Conservation (phyloP, 805 yeast species). For the Schwanniomyces pseudopolymorphus region DNA sequence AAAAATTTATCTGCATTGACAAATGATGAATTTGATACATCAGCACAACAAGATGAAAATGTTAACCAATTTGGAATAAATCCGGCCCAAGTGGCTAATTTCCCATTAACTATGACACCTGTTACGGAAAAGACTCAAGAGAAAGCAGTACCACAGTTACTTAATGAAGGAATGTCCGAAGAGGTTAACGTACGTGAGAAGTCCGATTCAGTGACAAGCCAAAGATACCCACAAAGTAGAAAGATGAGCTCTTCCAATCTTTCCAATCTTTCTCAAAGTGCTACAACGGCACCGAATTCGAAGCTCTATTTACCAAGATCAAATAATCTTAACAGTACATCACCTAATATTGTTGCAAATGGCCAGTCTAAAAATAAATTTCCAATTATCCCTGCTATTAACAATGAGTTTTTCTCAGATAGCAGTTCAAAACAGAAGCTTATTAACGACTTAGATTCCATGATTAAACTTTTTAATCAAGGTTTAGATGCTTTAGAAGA, state of each 20-base stretch:
- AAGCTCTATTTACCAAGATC: slow-evolving; percentile 12
- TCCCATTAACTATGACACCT: slow-evolving; percentile 77
- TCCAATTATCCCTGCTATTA: slow-evolving; percentile 37
- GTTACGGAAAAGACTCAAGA: slow-evolving; percentile 54
- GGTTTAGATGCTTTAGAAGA: slow-evolving; percentile 43
- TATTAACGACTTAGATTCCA: slow-evolving; percentile 34
- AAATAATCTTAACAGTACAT: slow-evolving; percentile 7
- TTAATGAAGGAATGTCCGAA: slow-evolving; percentile 9
- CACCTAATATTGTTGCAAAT: background rate
- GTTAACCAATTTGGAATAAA: slow-evolving; percentile 71
- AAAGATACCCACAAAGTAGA: slow-evolving; percentile 5
- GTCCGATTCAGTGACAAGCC: slow-evolving; percentile 11
- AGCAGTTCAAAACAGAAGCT: slow-evolving; percentile 34
- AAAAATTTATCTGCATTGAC: slow-evolving; percentile 38
- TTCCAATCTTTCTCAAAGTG: background rate
- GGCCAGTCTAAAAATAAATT: slow-evolving; percentile 17
- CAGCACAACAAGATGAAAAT: slow-evolving; percentile 27
- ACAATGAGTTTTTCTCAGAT: slow-evolving; percentile 38
- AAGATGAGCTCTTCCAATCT: slow-evolving; percentile 9
- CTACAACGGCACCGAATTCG: background rate
- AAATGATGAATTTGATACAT: slow-evolving; percentile 21
- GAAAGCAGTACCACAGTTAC: background rate
- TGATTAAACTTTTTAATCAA: slow-evolving; percentile 36
- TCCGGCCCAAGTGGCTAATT: slow-evolving; percentile 46
- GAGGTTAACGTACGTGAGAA: slow-evolving; percentile 10